Base-by-base conservation (phyloP, 495 filamentous ascomycete genomes). In the Margaritispora aquatica region DNA sequence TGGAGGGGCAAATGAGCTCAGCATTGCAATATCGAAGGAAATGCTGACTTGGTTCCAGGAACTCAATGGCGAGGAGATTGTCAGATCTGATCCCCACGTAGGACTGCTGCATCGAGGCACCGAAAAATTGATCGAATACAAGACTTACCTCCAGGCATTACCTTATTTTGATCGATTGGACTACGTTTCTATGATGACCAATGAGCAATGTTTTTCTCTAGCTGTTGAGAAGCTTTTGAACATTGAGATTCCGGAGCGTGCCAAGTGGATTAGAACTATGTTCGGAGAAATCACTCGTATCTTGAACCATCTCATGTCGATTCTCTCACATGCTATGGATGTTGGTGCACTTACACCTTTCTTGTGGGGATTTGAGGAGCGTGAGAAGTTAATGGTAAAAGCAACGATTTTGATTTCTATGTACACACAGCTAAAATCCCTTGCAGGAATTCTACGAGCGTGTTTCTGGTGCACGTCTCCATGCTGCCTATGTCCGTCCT, bases 141-240 rank as follows among this genome's bases (percentile, higher is more conserved):
- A 94, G 82, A 96, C 92, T 52, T 99, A 99, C 71, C 84, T 97
- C 66, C 95, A 99, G 73, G 95, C 95, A 55, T 78, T 99, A 69
- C 95, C 95, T 29, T 99, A 99, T 77, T 99, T 99, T 70, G 95
- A 99, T 77, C 88, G 95, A 61, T 77, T 99, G 72, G 95, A 99
- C 73, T 99, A 99, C 73, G 93, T 97, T 57, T 96, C 91, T 71
- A 99, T 99, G 95, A 98, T 97, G 94, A 97, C 94, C 62, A 97
- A 97, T 74, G 95, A 99, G 80, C 95, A 99, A 76, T 97, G 93
- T 68, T 99, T 87, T 72, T 83, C 90, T 13, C 78, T 99, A 55
- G 95, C 89, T 34, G 92, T 97, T 54, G 95, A 99, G 80, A 99
- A 97, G 84, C 80, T 99, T 52, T 75, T 99, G 68, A 99, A 99